Conservation (phyloP, 2,329 filamentous ascomycete genomes). For the Hypoxylon sp. region DNA sequence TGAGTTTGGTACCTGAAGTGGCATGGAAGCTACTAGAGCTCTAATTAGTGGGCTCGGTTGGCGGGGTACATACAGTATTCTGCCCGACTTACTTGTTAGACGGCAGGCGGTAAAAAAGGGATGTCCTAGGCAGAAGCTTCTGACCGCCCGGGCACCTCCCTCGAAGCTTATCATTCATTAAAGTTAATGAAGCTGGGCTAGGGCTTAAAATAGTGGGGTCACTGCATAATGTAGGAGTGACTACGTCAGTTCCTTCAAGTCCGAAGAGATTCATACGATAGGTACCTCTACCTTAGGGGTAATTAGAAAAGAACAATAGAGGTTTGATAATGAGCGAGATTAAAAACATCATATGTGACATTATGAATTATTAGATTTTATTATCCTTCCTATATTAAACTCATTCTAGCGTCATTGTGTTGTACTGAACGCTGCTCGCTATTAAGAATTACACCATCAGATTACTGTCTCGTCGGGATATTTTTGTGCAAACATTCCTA, state of each 20-base stretch:
- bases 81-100: conserved; percentile 32
- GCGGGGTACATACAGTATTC: conserved; percentile 32
- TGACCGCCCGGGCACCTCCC: conserved; percentile 20
- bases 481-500: conserved; percentile 86
- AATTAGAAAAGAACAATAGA: not conserved
- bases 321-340: not conserved
- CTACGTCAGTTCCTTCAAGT: conserved; percentile 30
- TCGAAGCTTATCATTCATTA: conserved; percentile 5
- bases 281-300: conserved; percentile 1
- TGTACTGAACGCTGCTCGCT: not conserved
- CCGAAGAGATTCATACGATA: no score
- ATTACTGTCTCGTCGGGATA: conserved; percentile 76
- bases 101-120: conserved; percentile 31
- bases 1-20: not conserved
- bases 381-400: conserved; percentile 5
- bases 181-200: conserved; percentile 16
- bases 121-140: not conserved
- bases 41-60: conserved; percentile 10
- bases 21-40: conserved; percentile 42
- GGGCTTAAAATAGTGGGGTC: conserved; percentile 19
- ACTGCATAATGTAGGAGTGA: conserved; percentile 19
- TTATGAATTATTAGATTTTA: conserved; percentile 33
- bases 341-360: conserved; percentile 31
- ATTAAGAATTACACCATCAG: conserved; percentile 31
- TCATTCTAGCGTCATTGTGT: conserved; percentile 14